These are phyloP conservation scores for Eurotiales sp. DNA, from an alignment of 2,329 filamentous ascomycete genomes.

Conservation along the genomic window DNA sequence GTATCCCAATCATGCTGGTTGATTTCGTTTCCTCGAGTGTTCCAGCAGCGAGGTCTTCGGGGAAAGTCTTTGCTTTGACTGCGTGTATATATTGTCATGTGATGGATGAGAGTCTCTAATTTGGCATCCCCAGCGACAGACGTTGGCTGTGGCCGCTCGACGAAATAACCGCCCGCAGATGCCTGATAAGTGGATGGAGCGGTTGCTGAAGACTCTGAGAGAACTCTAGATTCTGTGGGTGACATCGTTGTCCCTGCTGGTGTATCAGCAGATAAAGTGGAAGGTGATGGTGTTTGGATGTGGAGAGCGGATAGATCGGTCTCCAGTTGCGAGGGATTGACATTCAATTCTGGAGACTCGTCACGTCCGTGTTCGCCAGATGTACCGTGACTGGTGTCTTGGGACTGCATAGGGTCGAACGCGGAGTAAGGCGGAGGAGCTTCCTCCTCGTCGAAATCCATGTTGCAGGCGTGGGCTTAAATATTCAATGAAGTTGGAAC, in stretches of 20 bases:
- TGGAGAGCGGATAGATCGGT: slow-evolving; percentile 19
- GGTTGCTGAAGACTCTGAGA: slow-evolving; percentile 11
- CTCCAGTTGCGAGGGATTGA: slow-evolving; percentile 4
- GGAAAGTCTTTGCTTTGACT: slow-evolving; percentile 40
- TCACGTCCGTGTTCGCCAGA: background rate
- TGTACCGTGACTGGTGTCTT: slow-evolving; percentile 11
- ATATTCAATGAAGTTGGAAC: background rate
- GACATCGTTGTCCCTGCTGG: background rate
- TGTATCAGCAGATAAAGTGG: background rate
- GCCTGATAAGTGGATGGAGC: slow-evolving; percentile 30
- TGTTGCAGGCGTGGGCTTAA: background rate
- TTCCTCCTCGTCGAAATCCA: slow-evolving; percentile 25
- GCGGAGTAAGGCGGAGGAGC: slow-evolving; percentile 41
- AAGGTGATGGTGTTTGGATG: slow-evolving; percentile 3
- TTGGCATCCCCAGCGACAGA: slow-evolving; percentile 19
- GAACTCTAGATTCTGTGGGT: slow-evolving; percentile 1
- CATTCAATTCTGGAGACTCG: background rate
- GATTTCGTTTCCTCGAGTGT: slow-evolving; percentile 29
- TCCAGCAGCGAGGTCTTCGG: slow-evolving; percentile 41
- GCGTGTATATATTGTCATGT: slow-evolving; percentile 38
- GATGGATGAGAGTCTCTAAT: slow-evolving; percentile 29
- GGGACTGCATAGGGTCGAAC: slow-evolving; percentile 33
- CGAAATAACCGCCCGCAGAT: slow-evolving; percentile 37
- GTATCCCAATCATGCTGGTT: slow-evolving; percentile 42
- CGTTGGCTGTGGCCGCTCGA: slow-evolving; percentile 28